Conservation (phyloP, 2,329 filamentous ascomycete genomes). For the Hypoxylon sp. region DNA sequence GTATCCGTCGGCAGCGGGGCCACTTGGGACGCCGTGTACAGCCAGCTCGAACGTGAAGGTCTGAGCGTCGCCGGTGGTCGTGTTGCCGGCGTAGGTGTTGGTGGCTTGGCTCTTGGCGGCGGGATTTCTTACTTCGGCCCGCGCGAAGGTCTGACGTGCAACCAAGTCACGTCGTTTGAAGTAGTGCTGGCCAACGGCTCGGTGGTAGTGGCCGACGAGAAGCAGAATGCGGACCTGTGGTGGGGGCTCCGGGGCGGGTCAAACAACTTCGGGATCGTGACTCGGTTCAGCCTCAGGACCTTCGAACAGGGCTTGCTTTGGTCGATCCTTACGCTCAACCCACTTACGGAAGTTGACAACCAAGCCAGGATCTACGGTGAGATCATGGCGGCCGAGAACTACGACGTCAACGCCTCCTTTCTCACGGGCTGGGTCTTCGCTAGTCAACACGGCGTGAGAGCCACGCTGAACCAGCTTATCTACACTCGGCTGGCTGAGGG, state of each 20-base stretch:
- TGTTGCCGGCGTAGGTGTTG: slow-evolving; percentile 33
- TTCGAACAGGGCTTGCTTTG: slow-evolving; percentile 42
- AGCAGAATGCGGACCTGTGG: slow-evolving; percentile 37
- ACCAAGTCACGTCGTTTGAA: slow-evolving; percentile 24
- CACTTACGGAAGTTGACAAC: slow-evolving; percentile 20
- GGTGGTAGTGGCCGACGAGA: slow-evolving; percentile 30
- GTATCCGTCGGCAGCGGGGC: slow-evolving; percentile 60
- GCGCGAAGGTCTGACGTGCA: slow-evolving; percentile 41
- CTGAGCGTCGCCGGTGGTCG: slow-evolving; percentile 40
- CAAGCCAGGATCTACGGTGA: slow-evolving; percentile 7
- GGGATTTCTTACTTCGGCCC: slow-evolving; percentile 38
- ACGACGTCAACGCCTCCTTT: slow-evolving; percentile 34
- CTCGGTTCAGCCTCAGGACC: slow-evolving; percentile 33
- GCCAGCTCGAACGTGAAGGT: slow-evolving; percentile 57
- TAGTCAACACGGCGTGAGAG: neutral
- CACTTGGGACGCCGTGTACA: slow-evolving; percentile 62
- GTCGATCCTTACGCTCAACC: slow-evolving; percentile 23
- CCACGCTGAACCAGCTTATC: slow-evolving; percentile 18
- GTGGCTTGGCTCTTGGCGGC: slow-evolving; percentile 36
- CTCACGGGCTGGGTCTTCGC: slow-evolving; percentile 21
- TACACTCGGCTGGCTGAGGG: slow-evolving; percentile 19
- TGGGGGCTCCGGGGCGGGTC: slow-evolving; percentile 41
- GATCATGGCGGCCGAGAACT: slow-evolving; percentile 13
- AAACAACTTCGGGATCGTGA: slow-evolving; percentile 49
- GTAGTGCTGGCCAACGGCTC: slow-evolving; percentile 33